These are phyloP conservation scores for Neofusicoccum parvum DNA, from an alignment of 2,329 filamentous ascomycete genomes.

Conservation along the genomic window DNA sequence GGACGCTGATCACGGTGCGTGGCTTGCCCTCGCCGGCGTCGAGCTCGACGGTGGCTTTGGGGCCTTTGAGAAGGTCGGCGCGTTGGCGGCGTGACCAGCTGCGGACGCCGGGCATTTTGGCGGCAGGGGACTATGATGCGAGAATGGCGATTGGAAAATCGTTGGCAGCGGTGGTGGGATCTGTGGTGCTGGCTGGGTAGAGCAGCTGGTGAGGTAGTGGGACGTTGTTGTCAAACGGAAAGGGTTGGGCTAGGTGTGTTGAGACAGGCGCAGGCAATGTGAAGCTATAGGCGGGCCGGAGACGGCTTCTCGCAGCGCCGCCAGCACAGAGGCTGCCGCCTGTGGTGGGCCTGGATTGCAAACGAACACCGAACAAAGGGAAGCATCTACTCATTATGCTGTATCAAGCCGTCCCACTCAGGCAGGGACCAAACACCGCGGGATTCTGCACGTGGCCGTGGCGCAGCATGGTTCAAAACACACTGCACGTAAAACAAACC, in stretches of 20 bases:
- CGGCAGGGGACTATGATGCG: background rate
- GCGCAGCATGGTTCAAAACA: too few relatives aligned
- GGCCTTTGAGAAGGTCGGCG: background rate
- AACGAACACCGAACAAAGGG: too few relatives aligned
- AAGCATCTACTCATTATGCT: too few relatives aligned
- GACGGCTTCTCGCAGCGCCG: background rate
- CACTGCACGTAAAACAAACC: too few relatives aligned
- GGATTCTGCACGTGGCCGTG: too few relatives aligned
- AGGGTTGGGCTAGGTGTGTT: background rate
- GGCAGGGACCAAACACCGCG: too few relatives aligned
- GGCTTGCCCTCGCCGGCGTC: background rate
- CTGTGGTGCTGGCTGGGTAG: too few relatives aligned
- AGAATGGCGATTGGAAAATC: background rate
- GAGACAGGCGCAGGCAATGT: background rate
- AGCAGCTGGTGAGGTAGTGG: too few relatives aligned
- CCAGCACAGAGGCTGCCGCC: too few relatives aligned
- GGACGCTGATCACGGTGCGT: background rate
- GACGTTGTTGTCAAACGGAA: background rate
- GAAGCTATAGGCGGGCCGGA: background rate
- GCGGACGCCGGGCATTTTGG: constrained; percentile 11
- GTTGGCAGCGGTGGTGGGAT: background rate
- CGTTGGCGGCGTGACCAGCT: background rate
- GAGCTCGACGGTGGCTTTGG: constrained; percentile 5
- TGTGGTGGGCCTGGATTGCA: background rate
- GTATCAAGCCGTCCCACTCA: too few relatives aligned